Base-by-base conservation (phyloP, 306 rosid genomes). In the Purshia tridentata region DNA sequence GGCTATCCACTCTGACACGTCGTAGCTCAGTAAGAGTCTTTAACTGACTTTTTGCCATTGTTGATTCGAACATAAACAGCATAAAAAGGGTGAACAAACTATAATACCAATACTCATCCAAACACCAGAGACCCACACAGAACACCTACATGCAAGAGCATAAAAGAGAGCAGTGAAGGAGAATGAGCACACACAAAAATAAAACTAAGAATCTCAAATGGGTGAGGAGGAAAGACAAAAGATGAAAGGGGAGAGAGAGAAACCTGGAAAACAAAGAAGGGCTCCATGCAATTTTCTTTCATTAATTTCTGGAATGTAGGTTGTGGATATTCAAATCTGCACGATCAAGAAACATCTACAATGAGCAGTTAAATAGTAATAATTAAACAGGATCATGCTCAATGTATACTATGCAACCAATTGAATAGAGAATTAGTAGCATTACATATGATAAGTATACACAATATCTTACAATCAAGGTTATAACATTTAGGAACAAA, bases 51-150 rank as follows among this genome's bases (percentile, higher is more conserved):
- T 91, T 95, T 69, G 99, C 99, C 99, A 95, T 95, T 73, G 99
- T 91, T 48, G 99, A 92, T 87, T 95, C 99, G 56, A 95, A 95
- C 98, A 95, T 87, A 64, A 95, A 91, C 75, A 95, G 80, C 99
- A 95, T 95, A 77, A 88, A 90, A 35, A 95, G 93, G 22, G 99
- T 95, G 81, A 95, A 95, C 87, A 95, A 76, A 81, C 99, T 95
- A 85, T 95, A 95, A 83, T 95, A 95, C 99, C 99, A 95, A 85
- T 88, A 95, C 81, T 91, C 99, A 72, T 95, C 99, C 89, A 95
- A 81, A 83, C 99, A 95, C 99, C 99, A 95, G 60, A 95, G 97
- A 47, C 99, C 99, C 84, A 95, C 99, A 75, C 98, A 95, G 83
- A 95, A 95, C 70, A 95, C 99, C 99, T 95, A 73, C 67, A 70